These are phyloP conservation scores for Helminthosporium solani DNA, from an alignment of 2,329 filamentous ascomycete genomes.

Conservation along the genomic window DNA sequence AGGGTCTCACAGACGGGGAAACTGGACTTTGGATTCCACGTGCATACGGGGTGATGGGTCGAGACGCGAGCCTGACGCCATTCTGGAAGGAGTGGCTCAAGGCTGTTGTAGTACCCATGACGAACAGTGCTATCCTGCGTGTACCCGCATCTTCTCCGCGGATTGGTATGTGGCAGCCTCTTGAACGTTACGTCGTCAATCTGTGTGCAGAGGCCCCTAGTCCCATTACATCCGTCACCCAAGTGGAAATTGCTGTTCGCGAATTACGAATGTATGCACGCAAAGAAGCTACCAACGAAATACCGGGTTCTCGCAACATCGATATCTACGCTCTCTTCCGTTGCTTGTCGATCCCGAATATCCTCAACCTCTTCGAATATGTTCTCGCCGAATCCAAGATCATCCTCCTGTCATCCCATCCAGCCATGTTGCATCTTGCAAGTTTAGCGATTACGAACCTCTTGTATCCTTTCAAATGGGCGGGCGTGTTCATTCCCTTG, in stretches of 20 bases:
- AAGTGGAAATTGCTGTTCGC: constrained; percentile 86
- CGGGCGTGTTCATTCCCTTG: constrained; percentile 90
- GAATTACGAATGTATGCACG: constrained; percentile 90
- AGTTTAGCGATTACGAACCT: constrained; percentile 83
- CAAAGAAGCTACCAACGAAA: constrained; percentile 88
- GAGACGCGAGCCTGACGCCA: constrained; percentile 76
- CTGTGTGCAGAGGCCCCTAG: constrained; percentile 93
- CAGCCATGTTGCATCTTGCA: constrained; percentile 91
- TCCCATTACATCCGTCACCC: constrained; percentile 89
- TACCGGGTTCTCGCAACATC: constrained; percentile 86
- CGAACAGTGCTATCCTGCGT: constrained; percentile 76
- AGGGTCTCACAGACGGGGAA: constrained; percentile 91
- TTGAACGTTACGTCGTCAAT: constrained; percentile 96
- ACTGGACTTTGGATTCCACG: constrained; percentile 94
- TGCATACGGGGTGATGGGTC: constrained; percentile 87
- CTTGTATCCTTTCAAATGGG: constrained; percentile 89
- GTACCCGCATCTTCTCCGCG: constrained; percentile 86
- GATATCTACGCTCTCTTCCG: constrained; percentile 93
- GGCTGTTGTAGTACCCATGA: constrained; percentile 94
- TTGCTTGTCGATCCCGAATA: constrained; percentile 85
- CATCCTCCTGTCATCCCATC: constrained; percentile 93
- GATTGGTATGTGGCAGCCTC: constrained; percentile 90
- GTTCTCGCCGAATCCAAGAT: constrained; percentile 91
- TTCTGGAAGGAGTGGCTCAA: constrained; percentile 99
- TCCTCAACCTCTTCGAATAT: constrained; percentile 90